A percentile compares a stretch with the other conserved stretches of the same genome.
Conservation (phyloP, 2,329 filamentous ascomycete genomes). For the Fusarium graminum region DNA sequence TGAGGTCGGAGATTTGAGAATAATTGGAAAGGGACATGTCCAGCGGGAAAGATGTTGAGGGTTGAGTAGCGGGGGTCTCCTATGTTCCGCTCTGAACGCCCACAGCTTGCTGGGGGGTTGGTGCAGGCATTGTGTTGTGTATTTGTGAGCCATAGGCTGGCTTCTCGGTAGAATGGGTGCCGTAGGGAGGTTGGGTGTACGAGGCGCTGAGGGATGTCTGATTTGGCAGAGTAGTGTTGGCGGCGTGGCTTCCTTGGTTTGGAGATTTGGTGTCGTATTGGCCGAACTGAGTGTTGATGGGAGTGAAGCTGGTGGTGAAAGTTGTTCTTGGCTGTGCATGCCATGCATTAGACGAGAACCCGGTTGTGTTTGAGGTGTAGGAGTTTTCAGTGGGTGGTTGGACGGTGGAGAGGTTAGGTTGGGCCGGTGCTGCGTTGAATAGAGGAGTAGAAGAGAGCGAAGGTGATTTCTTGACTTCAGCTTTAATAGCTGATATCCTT, state of each 20-base stretch:
- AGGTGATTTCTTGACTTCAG: background rate
- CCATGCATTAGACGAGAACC: background rate
- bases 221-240: background rate
- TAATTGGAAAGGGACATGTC: background rate
- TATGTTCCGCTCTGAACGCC: conserved; percentile 21
- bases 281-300: conserved; percentile 11
- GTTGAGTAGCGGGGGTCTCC: conserved; percentile 24
- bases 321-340: conserved; percentile 2
- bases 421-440: background rate
- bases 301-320: conserved; percentile 13
- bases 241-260: background rate
- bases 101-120: background rate
- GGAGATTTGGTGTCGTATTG: background rate
- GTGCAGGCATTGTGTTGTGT: background rate
- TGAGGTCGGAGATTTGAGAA: background rate
- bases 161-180: background rate
- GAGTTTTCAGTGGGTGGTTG: conserved; percentile 1
- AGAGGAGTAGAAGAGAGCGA: background rate
- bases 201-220: background rate
- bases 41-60: background rate
- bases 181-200: background rate
- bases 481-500: background rate
- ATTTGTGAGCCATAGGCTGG: background rate
- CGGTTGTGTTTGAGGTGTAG: background rate
- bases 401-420: conserved; percentile 7